Base-by-base conservation (phyloP, 164 flowering plant genomes). In the Kalanchoe fedtschenkoi region DNA sequence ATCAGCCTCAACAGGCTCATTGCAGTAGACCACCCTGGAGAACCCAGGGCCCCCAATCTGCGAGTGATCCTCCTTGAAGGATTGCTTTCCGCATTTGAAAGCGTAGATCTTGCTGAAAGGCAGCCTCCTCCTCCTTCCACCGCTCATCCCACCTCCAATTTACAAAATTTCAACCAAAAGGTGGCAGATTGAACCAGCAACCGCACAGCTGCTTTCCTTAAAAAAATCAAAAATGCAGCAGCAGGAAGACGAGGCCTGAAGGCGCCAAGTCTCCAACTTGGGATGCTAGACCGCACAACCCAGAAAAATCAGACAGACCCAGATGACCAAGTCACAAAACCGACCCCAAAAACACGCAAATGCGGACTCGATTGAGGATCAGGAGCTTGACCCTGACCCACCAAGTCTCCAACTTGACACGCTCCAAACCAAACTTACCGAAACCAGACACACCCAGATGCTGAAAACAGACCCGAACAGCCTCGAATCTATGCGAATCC, bases 41-140 rank as follows among this genome's bases (percentile, higher is more conserved):
- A 76, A 84, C 13, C 89, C 89, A 0, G 82, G 79, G 24, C 79
- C 73, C 26, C 89, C 89, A 54, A 84, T 77, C 62, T 71, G 81
- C 21, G 80, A 72, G 70, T 78, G 83, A n/a, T 83, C 90, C 14
- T 76, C 90, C 56, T 70, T 30, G 6, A 77, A 63, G 0, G 76
- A 70, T 13, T 73, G 54, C 68, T 69, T 79, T 2, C 82, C 84
- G 59, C 90, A 81, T 29, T 35, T 54, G 58, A 78, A 81, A 15
- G 87, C 59, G 66, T 83, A 83, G 72, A 85, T 66, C 76, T 83
- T 82, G 76, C 86, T 83, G 2, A 83, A 62, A 55, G 54, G 78
- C 62, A 85, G 42, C 75, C 42, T 80, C 62, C 60, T 75, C 60
- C 62, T 79, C 51, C 72, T 75, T 2, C 73, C 75, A 15, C 82